Evolutionary conservation across 805 yeast genomes (phyloP).

Genomic region (Saccharomycopsis javanensis): DNA sequence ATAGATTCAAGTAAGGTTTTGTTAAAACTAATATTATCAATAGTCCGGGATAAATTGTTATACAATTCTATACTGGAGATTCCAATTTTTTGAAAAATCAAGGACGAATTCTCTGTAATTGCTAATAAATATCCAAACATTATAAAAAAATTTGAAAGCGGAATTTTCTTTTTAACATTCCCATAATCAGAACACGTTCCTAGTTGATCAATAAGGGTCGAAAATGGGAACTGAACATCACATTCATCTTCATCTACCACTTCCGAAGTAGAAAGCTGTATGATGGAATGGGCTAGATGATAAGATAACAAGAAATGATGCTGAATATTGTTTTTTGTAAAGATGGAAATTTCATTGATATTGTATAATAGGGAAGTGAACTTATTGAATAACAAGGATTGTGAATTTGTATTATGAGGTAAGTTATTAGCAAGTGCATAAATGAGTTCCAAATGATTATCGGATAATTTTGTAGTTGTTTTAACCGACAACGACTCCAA

Average conservation of each 20-base stretch:
- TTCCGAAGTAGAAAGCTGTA: neutral
- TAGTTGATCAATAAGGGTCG: neutral
- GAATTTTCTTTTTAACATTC: neutral
- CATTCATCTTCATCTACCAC: neutral
- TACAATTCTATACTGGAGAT: neutral
- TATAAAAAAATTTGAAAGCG: constrained; percentile 8
- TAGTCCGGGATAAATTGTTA: neutral
- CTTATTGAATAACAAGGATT: neutral
- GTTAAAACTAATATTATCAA: constrained; percentile 7
- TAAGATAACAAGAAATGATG: constrained; percentile 12
- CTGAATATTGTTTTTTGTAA: neutral
- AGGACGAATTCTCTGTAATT: constrained; percentile 6
- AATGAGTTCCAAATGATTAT: constrained; percentile 7
- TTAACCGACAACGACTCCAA: neutral
- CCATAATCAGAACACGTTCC: neutral
- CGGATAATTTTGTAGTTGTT: neutral
- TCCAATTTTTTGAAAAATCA: neutral
- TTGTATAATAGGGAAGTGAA: neutral
- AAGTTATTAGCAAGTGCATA: constrained; percentile 11
- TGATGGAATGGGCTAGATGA: constrained; percentile 9
- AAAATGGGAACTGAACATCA: neutral
- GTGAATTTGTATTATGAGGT: neutral
- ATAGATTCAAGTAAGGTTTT: constrained; percentile 8
- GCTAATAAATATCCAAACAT: constrained; percentile 14
- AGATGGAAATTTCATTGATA: neutral